These are phyloP conservation scores for Pythium vanterpoolii DNA, from an alignment of 352 stramenopile genomes.

Conservation along the genomic window DNA sequence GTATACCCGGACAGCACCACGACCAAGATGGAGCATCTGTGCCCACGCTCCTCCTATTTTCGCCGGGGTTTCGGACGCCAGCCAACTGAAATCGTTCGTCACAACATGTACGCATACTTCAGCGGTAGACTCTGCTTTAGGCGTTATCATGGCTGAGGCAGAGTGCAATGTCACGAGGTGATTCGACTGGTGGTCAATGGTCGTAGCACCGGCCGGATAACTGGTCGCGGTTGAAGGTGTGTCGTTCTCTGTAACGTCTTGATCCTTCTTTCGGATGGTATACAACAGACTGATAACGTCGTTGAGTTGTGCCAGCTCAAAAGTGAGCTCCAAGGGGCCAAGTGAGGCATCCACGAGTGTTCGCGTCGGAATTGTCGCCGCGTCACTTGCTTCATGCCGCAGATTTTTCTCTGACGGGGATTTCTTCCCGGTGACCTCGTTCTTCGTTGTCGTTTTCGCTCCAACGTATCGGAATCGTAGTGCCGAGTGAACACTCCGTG, in stretches of 20 bases:
- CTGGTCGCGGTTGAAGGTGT: neutral
- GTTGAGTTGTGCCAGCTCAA: neutral
- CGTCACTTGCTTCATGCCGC: neutral
- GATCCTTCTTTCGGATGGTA: neutral
- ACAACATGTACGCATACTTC: neutral
- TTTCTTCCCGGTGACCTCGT: neutral
- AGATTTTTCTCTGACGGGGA: neutral
- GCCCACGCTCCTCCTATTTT: neutral
- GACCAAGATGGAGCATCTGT: constrained; percentile 1
- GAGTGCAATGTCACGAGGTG: constrained; percentile 19
- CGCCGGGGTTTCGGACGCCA: neutral
- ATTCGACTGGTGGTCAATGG: neutral
- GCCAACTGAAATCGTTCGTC: constrained; percentile 7
- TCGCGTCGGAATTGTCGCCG: neutral
- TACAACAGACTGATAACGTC: constrained; percentile 8
- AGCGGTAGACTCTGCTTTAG: neutral
- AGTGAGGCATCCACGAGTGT: constrained; percentile 7
- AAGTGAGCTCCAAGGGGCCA: neutral
- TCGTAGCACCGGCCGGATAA: neutral
- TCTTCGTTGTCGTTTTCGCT: neutral
- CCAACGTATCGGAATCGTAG: constrained; percentile 42
- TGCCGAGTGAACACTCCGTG: constrained; percentile 60
- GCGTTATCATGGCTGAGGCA: neutral
- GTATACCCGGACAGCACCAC: neutral
- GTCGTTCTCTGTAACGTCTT: neutral